Evolutionary conservation across 1,284 basidiomycete genomes (phyloP), one percentile per base, ranked within the genome.

Genomic region (Ganoderma multipileum): DNA sequence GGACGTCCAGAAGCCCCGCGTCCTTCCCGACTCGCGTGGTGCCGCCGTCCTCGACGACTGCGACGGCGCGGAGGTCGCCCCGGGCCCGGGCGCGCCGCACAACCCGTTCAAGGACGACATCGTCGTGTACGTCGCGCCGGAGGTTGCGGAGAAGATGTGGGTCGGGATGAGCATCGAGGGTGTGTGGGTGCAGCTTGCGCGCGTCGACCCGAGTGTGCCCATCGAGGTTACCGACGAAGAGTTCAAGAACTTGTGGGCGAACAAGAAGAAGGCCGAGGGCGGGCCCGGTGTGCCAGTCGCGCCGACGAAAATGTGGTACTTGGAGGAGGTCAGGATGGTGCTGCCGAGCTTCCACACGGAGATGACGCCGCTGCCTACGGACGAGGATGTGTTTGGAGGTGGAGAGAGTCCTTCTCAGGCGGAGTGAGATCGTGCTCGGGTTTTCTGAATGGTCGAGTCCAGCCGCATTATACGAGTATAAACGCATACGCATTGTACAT

Each of bases 121-220:
- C 72, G 84, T 82, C 3, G 77, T 91, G 2, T 81, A 90, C 26
- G 79, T 91, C n/a, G 81, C 84, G 41, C 82, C 84, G 0, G 76
- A 77, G n/a, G 75, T 81, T 0, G 78, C 83, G 7, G 83, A 85
- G 44, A 77, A 80, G 41, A 72, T 91, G 23, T 57, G 62, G 55
- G 76, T 85, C 0, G 88, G 88, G 0, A 86, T 91, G 80, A 87
- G 87, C 1, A 66, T 90, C 42, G 83, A 82, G 3, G 91, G 85
- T 18, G 86, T 86, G 63, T 92, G 87, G 85, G 84, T 91, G 2
- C 89, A 92, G 77, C 78, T 91, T 54, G 85, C 78, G 28, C 83
- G 86, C 65, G 78, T 76, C 63, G 76, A 74, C 64, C 69, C 67
- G 36, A 26, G 20, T 30, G 71, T 71, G 44, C 65, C 67, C 11